Conservation (phyloP, 1,284 basidiomycete species). For the Boletellus deceptivus region DNA sequence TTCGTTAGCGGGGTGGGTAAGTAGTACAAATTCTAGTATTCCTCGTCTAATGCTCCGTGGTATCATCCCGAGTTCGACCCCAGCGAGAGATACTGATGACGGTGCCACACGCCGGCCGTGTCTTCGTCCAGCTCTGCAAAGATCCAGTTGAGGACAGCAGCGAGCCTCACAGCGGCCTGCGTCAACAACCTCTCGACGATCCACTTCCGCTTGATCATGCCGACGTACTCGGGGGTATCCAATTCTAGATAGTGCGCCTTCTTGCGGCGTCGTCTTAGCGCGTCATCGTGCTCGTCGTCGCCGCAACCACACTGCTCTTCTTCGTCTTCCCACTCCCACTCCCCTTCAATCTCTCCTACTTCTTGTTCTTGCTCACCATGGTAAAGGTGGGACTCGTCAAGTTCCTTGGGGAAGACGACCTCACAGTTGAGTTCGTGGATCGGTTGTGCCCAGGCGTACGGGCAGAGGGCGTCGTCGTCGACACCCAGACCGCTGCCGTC, state of each 20-base stretch:
- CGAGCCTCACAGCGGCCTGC: slow-evolving; percentile 79
- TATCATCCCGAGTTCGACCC: not conserved
- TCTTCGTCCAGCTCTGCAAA: slow-evolving; percentile 36
- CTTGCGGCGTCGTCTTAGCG: not conserved
- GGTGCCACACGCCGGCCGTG: not conserved
- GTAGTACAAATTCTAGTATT: no score
- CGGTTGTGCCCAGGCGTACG: slow-evolving; percentile 70
- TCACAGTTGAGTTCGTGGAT: slow-evolving; percentile 78
- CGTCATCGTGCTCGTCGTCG: not conserved
- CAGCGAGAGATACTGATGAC: not conserved
- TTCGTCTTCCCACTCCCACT: not conserved
- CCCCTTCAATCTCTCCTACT: no score
- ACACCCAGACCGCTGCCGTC: slow-evolving; percentile 32
- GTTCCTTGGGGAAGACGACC: slow-evolving; percentile 70
- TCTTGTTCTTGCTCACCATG: no score
- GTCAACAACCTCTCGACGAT: slow-evolving; percentile 80
- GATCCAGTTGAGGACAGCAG: slow-evolving; percentile 76
- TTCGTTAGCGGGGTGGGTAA: not conserved
- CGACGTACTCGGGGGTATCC: slow-evolving; percentile 83
- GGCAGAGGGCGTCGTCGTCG: slow-evolving; percentile 71
- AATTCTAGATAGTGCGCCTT: slow-evolving; percentile 62
- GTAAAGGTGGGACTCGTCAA: slow-evolving; percentile 39
- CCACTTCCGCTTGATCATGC: slow-evolving; percentile 62
- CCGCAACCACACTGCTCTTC: not conserved
- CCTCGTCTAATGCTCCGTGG: not conserved